Evolutionary conservation across 768 basidiomycete genomes (phyloP).

Genomic region (Tricholoma sp.): DNA sequence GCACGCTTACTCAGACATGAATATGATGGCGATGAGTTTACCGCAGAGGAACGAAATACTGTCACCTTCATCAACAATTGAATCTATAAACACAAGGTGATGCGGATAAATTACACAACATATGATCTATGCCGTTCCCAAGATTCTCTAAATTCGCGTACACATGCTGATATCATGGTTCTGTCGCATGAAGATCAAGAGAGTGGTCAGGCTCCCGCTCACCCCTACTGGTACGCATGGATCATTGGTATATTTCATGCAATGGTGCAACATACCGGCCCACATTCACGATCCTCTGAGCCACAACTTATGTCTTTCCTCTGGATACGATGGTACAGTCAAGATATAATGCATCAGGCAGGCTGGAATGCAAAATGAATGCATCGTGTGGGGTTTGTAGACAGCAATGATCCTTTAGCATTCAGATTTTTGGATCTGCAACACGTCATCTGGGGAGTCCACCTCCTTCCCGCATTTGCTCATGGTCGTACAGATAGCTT

Average conservation of each 20-base stretch:
- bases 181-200: constrained; percentile 7
- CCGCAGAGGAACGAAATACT: constrained; percentile 6
- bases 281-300: neutral
- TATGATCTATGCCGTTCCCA: constrained; percentile 34
- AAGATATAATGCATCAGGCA: constrained; percentile 16
- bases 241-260: constrained; percentile 21
- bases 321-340: neutral
- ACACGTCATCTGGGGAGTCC: neutral
- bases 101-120: constrained; percentile 35
- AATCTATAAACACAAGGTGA: constrained; percentile 24
- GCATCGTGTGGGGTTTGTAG: constrained; percentile 29
- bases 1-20: too few species aligned
- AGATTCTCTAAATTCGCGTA: constrained; percentile 29
- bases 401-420: neutral
- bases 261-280: constrained; percentile 11
- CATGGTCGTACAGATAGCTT: neutral
- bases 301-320: constrained; percentile 24
- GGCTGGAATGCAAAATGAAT: constrained; percentile 19
- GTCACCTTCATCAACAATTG: constrained; percentile 17
- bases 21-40: constrained; percentile 16
- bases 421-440: neutral
- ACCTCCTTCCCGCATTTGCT: neutral
- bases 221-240: constrained; percentile 19
- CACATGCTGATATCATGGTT: constrained; percentile 25
- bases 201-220: constrained; percentile 4